Base-by-base conservation (phyloP, 1,284 basidiomycete species). In the Pterulicium gracile region DNA sequence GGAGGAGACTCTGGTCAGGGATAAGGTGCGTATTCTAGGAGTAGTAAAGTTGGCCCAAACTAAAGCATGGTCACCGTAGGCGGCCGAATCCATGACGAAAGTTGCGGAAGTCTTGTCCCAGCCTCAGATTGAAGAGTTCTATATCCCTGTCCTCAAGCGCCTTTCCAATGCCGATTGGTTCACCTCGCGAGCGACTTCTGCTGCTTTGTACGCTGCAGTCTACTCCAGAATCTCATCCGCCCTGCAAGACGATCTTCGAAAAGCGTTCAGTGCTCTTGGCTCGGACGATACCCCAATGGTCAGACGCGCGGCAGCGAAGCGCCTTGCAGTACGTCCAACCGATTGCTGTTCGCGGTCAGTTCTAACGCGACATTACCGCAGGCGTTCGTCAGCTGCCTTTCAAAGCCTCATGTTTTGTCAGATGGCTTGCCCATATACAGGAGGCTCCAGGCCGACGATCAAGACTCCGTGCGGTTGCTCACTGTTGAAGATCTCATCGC, bases 251-350 rank as follows among this genome's bases (percentile, higher is more conserved):
- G 95, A 98, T 47, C 70, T 98, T 58, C 80, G 94, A 54, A 88
- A 86, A 63, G 80, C 87, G 50, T 99, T 90, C 58, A 75, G 81
- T 13, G 74, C 79, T 15, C 77, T 99, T 32, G 88, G 88, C 40
- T 77, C 82, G 24, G 96, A 98, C 61, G 96, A 99, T 62, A 99
- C 96, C 13, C 96, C 96, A 24, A 99, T 99, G 96, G 96, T 98
- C 52, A 78, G 95, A 59, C 77, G 96, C 52, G 94, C 96, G 20
- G 94, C 93, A 43, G 94, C 95, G 10, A 96, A 94, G 64, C 93
- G 89, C 75, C 83, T 98, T 47, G 94, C 88, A 43, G 91, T 95
- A 62, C 5, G 13, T 19, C 34, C 24, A 18, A 27, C 22, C 18
- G 32, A 5, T 17, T 21, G 5, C 15, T 46, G 19, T 12, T 43